phyloP scores from a whole-genome alignment of 805 yeast species.

The Teunomyces panamensis region DNA sequence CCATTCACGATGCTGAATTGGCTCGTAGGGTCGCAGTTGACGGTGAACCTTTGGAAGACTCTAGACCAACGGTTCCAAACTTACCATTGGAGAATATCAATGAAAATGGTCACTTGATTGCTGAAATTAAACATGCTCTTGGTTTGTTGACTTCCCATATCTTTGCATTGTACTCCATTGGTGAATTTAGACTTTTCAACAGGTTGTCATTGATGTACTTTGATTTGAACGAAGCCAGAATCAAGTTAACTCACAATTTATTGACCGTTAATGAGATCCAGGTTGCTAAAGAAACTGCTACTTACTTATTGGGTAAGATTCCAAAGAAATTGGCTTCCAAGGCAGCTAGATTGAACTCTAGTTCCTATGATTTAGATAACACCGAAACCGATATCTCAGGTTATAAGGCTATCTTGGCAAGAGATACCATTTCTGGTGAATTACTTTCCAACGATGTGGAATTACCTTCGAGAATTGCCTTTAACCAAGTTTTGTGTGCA shows the following conservation, averaged over 20 bases:
- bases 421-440: constrained; percentile 60
- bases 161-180: constrained; percentile 66
- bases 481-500: constrained; percentile 67
- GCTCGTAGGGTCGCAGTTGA: constrained; percentile 15
- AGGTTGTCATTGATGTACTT: constrained; percentile 53
- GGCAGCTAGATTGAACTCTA: constrained; percentile 38
- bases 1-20: constrained; percentile 30
- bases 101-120: constrained; percentile 40
- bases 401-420: constrained; percentile 62
- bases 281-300: constrained; percentile 48
- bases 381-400: constrained; percentile 54
- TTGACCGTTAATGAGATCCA: constrained; percentile 53
- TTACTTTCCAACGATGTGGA: constrained; percentile 42
- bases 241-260: constrained; percentile 48
- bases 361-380: constrained; percentile 40
- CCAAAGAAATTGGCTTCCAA: constrained; percentile 55
- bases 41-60: background rate
- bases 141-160: constrained; percentile 60
- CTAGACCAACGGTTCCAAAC: constrained; percentile 36
- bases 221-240: constrained; percentile 56
- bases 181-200: constrained; percentile 62
- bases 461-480: constrained; percentile 58
- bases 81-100: constrained; percentile 52
- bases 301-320: constrained; percentile 53
- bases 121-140: constrained; percentile 58